A percentile compares a stretch with the other conserved stretches of the same genome.
These are phyloP conservation scores for Colletotrichum godetiae DNA, from an alignment of 2,329 filamentous ascomycete genomes.

Conservation along the genomic window DNA sequence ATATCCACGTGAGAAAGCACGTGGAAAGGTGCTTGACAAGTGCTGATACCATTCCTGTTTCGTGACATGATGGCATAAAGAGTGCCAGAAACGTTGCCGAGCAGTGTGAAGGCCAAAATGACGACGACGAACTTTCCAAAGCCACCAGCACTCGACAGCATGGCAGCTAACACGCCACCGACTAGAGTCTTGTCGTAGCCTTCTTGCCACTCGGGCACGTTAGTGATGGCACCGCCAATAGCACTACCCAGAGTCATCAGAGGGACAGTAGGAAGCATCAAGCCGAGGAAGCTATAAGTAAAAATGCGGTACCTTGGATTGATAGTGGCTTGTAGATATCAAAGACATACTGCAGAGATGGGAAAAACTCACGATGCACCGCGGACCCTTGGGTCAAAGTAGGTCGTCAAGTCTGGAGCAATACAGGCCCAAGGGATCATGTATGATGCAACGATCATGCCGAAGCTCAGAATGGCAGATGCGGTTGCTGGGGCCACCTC, in stretches of 20 bases:
- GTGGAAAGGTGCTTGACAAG: too few relatives aligned
- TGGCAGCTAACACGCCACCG: constrained; percentile 69
- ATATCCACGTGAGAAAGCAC: too few relatives aligned
- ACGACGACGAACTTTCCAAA: constrained; percentile 73
- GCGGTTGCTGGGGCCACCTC: constrained; percentile 51
- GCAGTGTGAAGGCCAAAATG: constrained; percentile 65
- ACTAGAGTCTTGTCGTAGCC: constrained; percentile 65
- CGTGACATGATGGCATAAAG: constrained; percentile 74
- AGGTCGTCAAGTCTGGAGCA: constrained; percentile 70
- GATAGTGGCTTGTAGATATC: background rate
- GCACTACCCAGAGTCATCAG: constrained; percentile 73
- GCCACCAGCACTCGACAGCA: constrained; percentile 66
- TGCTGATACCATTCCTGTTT: too few relatives aligned
- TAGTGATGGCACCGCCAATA: constrained; percentile 69
- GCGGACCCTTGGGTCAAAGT: constrained; percentile 65
- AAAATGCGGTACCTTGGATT: constrained; percentile 56
- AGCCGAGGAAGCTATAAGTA: constrained; percentile 66
- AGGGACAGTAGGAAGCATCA: constrained; percentile 64
- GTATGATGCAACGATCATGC: constrained; percentile 71
- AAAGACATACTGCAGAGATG: background rate
- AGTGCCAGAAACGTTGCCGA: constrained; percentile 70
- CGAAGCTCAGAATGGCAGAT: constrained; percentile 63
- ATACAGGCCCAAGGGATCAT: constrained; percentile 71
- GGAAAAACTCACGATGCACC: constrained; percentile 51
- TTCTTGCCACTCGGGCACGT: constrained; percentile 63